These are phyloP conservation scores for Lunularia cruciata DNA, from an alignment of 225 moss, liverwort and hornwort species.

Conservation along the genomic window DNA sequence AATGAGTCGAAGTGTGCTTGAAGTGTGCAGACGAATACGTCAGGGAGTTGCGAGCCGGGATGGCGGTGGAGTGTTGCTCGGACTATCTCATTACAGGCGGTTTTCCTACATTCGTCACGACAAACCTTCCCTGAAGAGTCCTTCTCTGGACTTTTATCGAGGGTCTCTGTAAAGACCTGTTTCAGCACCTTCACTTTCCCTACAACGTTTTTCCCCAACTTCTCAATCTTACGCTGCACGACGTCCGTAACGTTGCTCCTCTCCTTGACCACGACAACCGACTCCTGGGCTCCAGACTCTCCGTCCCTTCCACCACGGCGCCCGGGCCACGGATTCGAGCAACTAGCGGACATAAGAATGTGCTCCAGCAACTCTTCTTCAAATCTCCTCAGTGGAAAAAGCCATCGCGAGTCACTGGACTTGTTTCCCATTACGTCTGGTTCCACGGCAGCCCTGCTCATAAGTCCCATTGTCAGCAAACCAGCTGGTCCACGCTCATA, in stretches of 20 bases:
- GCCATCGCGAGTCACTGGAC: constrained; percentile 35
- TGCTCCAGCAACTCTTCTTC: constrained; percentile 47
- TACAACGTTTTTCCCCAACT: constrained; percentile 39
- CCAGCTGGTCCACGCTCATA: background rate
- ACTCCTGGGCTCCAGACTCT: background rate
- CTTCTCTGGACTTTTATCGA: constrained; percentile 14
- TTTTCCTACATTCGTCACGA: constrained; percentile 37
- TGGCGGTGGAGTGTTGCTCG: constrained; percentile 37
- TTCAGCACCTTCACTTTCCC: constrained; percentile 40
- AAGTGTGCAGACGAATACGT: constrained; percentile 36
- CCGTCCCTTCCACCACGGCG: constrained; percentile 16
- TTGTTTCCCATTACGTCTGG: constrained; percentile 14
- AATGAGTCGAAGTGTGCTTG: constrained; percentile 41
- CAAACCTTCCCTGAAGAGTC: background rate
- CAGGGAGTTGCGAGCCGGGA: constrained; percentile 44
- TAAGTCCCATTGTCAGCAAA: constrained; percentile 29
- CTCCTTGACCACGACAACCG: background rate
- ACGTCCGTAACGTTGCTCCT: constrained; percentile 25
- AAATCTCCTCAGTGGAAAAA: constrained; percentile 36
- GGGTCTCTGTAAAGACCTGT: constrained; percentile 30
- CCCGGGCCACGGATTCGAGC: constrained; percentile 31
- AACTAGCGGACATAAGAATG: constrained; percentile 34
- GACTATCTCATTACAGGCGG: constrained; percentile 39
- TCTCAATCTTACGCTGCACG: constrained; percentile 40
- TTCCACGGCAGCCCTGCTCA: constrained; percentile 32